Percentiles rank a stretch among this genome's conserved stretches.
These are phyloP conservation scores for Coprinopsis cinerea DNA, from an alignment of 768 basidiomycete species.

Conservation along the genomic window DNA sequence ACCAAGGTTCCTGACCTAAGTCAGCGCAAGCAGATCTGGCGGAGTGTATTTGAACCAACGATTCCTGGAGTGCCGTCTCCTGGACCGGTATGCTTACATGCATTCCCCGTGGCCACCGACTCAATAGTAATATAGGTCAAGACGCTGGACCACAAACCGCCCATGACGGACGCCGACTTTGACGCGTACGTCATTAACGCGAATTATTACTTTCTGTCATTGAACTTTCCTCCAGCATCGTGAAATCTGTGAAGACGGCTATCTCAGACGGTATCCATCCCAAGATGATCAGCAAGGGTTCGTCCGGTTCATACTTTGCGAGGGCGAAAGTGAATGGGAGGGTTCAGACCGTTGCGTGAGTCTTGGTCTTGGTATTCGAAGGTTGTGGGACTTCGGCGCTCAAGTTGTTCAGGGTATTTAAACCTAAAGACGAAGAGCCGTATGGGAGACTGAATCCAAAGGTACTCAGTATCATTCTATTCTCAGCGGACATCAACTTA, in stretches of 20 bases:
- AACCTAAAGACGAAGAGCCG: slow-evolving; percentile 88
- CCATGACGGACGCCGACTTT: slow-evolving; percentile 71
- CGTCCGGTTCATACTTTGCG: slow-evolving; percentile 90
- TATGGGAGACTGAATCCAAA: slow-evolving; percentile 88
- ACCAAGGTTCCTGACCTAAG: slow-evolving; percentile 59
- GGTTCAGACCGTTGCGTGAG: slow-evolving; percentile 78
- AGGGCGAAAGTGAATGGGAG: slow-evolving; percentile 71
- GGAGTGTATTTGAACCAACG: slow-evolving; percentile 73
- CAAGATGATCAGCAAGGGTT: slow-evolving; percentile 87
- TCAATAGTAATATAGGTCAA: slow-evolving; percentile 43
- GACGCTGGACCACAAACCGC: slow-evolving; percentile 75
- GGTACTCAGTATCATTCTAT: slow-evolving; percentile 26
- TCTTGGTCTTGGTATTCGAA: slow-evolving; percentile 9
- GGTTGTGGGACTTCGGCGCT: background rate
- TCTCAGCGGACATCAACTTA: background rate
- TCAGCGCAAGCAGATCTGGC: slow-evolving; percentile 62
- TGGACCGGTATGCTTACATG: slow-evolving; percentile 30
- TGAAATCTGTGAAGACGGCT: slow-evolving; percentile 59
- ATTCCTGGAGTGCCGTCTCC: slow-evolving; percentile 28
- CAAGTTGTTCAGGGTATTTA: slow-evolving; percentile 60
- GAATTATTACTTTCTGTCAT: background rate
- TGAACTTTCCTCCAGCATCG: slow-evolving; percentile 37
- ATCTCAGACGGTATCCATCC: slow-evolving; percentile 79
- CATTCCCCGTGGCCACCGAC: slow-evolving; percentile 7
- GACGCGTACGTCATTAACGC: slow-evolving; percentile 45